A percentile compares a stretch with the other conserved stretches of the same genome.
Conservation (phyloP, 352 stramenopile genomes). For the Pythium chondricola region DNA sequence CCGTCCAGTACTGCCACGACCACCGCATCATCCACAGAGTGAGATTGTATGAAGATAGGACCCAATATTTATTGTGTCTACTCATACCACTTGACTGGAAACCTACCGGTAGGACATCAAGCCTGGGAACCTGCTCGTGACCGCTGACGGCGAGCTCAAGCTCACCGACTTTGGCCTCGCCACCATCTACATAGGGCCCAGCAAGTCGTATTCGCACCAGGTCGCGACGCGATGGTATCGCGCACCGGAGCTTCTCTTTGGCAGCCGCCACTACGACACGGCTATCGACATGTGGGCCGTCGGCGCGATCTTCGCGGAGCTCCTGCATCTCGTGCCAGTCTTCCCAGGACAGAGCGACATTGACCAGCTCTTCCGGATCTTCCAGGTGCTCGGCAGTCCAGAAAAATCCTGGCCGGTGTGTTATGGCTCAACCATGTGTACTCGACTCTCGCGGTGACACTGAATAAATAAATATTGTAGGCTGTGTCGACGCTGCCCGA, state of each 20-base stretch:
- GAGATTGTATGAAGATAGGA: not conserved
- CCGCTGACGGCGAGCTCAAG: constrained; percentile 50
- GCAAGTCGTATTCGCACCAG: constrained; percentile 56
- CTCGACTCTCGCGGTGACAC: not conserved
- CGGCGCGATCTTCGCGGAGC: constrained; percentile 56
- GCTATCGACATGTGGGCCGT: constrained; percentile 73
- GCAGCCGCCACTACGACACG: constrained; percentile 46
- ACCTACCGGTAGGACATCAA: constrained; percentile 50
- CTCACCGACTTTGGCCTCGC: constrained; percentile 77
- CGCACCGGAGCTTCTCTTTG: constrained; percentile 75
- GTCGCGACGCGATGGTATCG: constrained; percentile 82
- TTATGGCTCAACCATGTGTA: not conserved
- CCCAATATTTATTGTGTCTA: too few relatives aligned
- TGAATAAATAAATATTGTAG: not conserved
- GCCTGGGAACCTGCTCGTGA: constrained; percentile 61
- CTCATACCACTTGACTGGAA: not conserved
- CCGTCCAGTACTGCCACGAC: constrained; percentile 51
- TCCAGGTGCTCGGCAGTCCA: constrained; percentile 56
- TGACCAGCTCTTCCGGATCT: constrained; percentile 71
- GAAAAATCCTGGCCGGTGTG: constrained; percentile 47
- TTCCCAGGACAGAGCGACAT: constrained; percentile 81
- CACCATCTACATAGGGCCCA: constrained; percentile 40
- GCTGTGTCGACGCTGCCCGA: constrained; percentile 34
- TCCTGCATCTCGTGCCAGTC: constrained; percentile 51
- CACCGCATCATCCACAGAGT: constrained; percentile 63